Evolutionary conservation across 306 rosid species (phyloP), one percentile per base, ranked within the genome.

Genomic region (Leucaena leucocephala): DNA sequence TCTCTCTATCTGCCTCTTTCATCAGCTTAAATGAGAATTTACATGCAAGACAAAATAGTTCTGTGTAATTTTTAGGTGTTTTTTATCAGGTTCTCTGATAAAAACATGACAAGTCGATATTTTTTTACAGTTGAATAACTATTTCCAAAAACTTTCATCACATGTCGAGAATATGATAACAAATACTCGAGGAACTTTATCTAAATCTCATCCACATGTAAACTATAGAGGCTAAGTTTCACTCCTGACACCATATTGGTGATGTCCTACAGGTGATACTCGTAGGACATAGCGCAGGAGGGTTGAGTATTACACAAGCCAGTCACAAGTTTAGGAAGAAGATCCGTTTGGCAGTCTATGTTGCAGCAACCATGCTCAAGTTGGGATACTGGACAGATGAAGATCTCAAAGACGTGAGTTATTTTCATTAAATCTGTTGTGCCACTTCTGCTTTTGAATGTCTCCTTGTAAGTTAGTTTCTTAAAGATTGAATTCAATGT

Each of bases 261-360:
- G 72, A 40, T 67, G 35, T n/a, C 50, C 36, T 40, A 21, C 88
- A 94, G 98, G 91, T 91, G 43, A 86, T 92, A 74, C 76, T 95
- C 80, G 98, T 95, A 62, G 98, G 98, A 10, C 98, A 91, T 64
- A 95, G 98, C 62, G 98, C 98, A 34, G 98, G 98, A 79, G 98
- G 98, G 71, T 73, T 92, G 44, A 92, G 89, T 71, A 82, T 92
- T 68, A 95, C 98, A 21, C 89, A 89, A 76, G 95, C 92, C 4
- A 84, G 90, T 82, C 89, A 84, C 46, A 90, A 85, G 76, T 95
- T 91, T 68, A 67, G 96, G 27, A 80, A 86, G 70, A 95, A 95
- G 83, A 83, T 95, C 78, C 72, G 80, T 0, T 73, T 92, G 44
- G 95, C 90, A 3, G 94, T 92, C 16, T 95, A 95, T 75, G 85